Conservation (phyloP, 2,329 filamentous ascomycete species). For the Botrytis cinerea region DNA sequence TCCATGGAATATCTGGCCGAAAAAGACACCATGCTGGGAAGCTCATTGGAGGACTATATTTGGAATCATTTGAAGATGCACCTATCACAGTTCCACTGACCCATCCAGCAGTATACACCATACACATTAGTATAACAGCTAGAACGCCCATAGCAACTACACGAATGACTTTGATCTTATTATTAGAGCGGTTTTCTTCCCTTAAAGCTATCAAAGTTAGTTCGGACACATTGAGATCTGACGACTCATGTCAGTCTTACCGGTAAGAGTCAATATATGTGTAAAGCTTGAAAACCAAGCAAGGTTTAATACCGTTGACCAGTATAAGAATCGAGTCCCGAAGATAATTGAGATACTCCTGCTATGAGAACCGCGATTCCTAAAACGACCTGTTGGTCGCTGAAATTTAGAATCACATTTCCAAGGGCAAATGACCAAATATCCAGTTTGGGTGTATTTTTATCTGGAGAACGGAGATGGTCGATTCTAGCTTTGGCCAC, state of each 20-base stretch:
- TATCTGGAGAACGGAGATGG: not conserved
- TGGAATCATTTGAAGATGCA: not conserved
- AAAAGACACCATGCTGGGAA: not conserved
- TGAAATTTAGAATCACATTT: not conserved
- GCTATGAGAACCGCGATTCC: not conserved
- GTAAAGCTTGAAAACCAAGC: not conserved
- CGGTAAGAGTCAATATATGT: not conserved
- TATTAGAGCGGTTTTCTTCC: not conserved
- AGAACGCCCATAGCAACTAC: not conserved
- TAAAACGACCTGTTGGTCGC: not conserved
- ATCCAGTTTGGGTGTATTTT: not conserved
- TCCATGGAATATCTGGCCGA: not conserved
- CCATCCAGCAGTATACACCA: constrained; percentile 4
- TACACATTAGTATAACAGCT: not conserved
- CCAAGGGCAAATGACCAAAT: not conserved
- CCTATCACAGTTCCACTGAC: not conserved
- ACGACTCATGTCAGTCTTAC: not conserved
- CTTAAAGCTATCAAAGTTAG: not conserved
- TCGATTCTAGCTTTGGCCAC: not conserved
- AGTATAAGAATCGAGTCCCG: not conserved
- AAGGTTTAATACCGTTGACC: not conserved
- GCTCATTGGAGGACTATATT: not conserved
- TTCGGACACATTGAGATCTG: not conserved
- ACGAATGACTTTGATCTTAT: not conserved
- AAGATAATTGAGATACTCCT: not conserved